Evolutionary conservation across 2,329 filamentous ascomycete genomes (phyloP).

Genomic region (Fusarium scirpi): DNA sequence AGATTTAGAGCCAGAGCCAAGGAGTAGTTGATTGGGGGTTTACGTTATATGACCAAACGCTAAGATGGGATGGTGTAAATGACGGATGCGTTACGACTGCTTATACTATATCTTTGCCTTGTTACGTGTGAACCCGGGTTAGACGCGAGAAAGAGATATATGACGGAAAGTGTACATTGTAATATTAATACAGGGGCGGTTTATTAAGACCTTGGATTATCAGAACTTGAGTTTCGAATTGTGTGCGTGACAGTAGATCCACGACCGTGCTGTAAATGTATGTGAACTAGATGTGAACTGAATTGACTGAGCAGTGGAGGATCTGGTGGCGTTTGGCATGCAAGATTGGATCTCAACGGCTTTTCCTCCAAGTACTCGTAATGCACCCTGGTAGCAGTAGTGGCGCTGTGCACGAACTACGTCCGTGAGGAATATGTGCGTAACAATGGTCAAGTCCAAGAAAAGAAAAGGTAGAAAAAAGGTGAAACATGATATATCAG

Average conservation of each 20-base stretch:
- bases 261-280: neutral
- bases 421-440: neutral
- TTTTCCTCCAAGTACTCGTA: neutral
- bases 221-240: constrained; percentile 7
- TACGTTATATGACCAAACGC: constrained; percentile 30
- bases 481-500: constrained; percentile 7
- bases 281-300: too few species aligned
- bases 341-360: neutral
- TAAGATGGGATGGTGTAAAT: constrained; percentile 38
- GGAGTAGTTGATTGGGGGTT: constrained; percentile 21
- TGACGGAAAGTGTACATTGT: constrained; percentile 40
- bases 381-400: neutral
- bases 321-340: neutral
- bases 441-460: neutral
- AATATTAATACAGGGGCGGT: constrained; percentile 40
- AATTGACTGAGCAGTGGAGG: neutral
- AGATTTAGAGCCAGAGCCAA: constrained; percentile 17
- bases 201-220: constrained; percentile 28
- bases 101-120: constrained; percentile 24
- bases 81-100: constrained; percentile 35
- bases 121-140: constrained; percentile 28
- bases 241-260: neutral
- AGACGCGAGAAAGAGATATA: constrained; percentile 20
- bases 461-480: neutral
- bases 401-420: constrained; percentile 2